A percentile compares a stretch with the other conserved stretches of the same genome.
Evolutionary conservation across 2,329 filamentous ascomycete species (phyloP).

Genomic region (Ophiocordyceps unilateralis): DNA sequence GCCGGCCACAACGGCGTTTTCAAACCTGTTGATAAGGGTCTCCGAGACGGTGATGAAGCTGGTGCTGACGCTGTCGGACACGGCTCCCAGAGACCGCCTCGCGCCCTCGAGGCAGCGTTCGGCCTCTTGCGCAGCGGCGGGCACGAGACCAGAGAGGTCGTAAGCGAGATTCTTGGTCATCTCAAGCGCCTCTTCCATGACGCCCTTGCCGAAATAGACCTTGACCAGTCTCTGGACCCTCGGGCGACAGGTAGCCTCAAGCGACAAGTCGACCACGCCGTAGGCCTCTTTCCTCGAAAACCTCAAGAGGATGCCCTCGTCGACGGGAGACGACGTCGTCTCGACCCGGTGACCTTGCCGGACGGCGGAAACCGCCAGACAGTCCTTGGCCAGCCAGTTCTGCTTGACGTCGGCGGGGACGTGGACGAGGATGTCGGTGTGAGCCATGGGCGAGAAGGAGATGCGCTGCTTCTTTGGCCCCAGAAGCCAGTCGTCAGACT

Average conservation of each 20-base stretch:
- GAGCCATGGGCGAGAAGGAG: conserved; percentile 15
- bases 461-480: conserved; percentile 14
- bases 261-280: conserved; percentile 38
- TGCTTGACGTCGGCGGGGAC: conserved; percentile 32
- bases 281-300: conserved; percentile 36
- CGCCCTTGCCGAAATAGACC: conserved; percentile 38
- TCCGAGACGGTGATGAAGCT: conserved; percentile 12
- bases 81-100: conserved; percentile 13
- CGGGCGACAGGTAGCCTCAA: conserved; percentile 40
- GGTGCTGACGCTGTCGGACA: conserved; percentile 11
- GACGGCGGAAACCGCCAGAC: conserved; percentile 36
- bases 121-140: conserved; percentile 21
- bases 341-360: conserved; percentile 29
- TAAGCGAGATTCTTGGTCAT: conserved; percentile 25
- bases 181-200: conserved; percentile 26
- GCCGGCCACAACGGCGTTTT: conserved; percentile 6
- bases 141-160: conserved; percentile 21
- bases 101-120: conserved; percentile 19
- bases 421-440: conserved; percentile 34
- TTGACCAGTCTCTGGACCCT: conserved; percentile 43
- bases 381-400: conserved; percentile 37
- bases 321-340: conserved; percentile 27
- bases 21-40: conserved; percentile 9
- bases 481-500: conserved; percentile 17
- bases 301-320: conserved; percentile 34